phyloP scores from a whole-genome alignment of 164 flowering plant genomes.

The Umbellularia californica region DNA sequence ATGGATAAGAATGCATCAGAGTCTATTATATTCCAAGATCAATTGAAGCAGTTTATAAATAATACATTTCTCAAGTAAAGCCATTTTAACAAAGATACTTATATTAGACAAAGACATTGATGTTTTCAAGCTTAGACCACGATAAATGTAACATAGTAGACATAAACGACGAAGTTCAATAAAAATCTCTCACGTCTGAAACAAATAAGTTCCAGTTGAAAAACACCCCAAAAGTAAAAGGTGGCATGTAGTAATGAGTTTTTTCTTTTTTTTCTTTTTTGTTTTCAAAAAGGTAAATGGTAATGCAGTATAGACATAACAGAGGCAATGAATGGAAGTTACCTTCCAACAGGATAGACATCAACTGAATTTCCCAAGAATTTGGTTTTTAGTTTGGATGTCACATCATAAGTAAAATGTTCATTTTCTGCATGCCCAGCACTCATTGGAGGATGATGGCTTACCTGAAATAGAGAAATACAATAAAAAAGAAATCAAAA shows the following conservation, averaged over 20 bases:
- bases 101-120: neutral
- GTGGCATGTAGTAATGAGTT: too few relatives aligned
- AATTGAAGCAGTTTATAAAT: neutral
- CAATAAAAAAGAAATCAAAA: neutral
- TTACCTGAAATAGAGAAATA: conserved; percentile 43
- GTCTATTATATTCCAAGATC: neutral
- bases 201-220: neutral
- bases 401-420: conserved; percentile 77
- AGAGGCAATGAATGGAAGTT: neutral
- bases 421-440: conserved; percentile 91
- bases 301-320: neutral
- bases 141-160: neutral
- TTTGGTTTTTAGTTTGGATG: conserved; percentile 80
- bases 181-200: neutral
- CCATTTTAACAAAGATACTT: neutral
- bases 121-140: neutral
- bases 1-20: neutral
- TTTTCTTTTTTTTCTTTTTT: too few relatives aligned
- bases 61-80: neutral
- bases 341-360: conserved; percentile 87
- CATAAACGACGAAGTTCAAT: neutral
- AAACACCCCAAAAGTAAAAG: too few relatives aligned
- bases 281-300: neutral
- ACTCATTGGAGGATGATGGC: conserved; percentile 92
- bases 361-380: conserved; percentile 79